phyloP scores from a whole-genome alignment of 106 monocot genomes.

The Allium sativum region DNA sequence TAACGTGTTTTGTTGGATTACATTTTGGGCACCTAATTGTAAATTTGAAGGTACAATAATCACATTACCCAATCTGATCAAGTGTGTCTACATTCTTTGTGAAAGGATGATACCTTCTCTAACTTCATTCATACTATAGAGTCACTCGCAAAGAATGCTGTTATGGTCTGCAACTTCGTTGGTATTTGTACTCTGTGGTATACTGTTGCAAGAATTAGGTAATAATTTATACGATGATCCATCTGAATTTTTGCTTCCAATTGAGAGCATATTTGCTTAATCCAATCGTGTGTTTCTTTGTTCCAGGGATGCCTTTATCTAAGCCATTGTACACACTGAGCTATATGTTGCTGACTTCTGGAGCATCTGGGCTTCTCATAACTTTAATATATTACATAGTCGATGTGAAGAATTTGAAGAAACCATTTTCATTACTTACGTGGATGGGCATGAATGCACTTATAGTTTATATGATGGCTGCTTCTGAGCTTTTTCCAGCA shows the following conservation, averaged over 20 bases:
- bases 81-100: not conserved
- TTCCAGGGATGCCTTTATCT: constrained; percentile 84
- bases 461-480: constrained; percentile 76
- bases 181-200: constrained; percentile 40
- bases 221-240: constrained; percentile 5
- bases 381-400: constrained; percentile 62
- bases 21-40: constrained; percentile 73
- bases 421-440: constrained; percentile 58
- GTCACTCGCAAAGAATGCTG: constrained; percentile 39
- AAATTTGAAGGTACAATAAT: constrained; percentile 50
- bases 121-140: constrained; percentile 22
- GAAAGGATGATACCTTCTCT: not conserved
- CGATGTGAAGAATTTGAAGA: constrained; percentile 46
- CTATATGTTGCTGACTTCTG: constrained; percentile 78
- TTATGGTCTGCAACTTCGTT: constrained; percentile 55
- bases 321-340: constrained; percentile 91
- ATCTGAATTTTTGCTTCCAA: constrained; percentile 7
- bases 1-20: constrained; percentile 83
- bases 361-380: constrained; percentile 58
- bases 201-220: constrained; percentile 49
- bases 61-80: not conserved
- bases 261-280: not conserved
- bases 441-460: constrained; percentile 99
- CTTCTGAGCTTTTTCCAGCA: constrained; percentile 69
- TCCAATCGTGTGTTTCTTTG: not conserved